A percentile compares a stretch with the other conserved stretches of the same genome.
These are phyloP conservation scores for Monilinia vaccinii-corymbosi DNA, from an alignment of 2,329 filamentous ascomycete genomes.

Conservation along the genomic window DNA sequence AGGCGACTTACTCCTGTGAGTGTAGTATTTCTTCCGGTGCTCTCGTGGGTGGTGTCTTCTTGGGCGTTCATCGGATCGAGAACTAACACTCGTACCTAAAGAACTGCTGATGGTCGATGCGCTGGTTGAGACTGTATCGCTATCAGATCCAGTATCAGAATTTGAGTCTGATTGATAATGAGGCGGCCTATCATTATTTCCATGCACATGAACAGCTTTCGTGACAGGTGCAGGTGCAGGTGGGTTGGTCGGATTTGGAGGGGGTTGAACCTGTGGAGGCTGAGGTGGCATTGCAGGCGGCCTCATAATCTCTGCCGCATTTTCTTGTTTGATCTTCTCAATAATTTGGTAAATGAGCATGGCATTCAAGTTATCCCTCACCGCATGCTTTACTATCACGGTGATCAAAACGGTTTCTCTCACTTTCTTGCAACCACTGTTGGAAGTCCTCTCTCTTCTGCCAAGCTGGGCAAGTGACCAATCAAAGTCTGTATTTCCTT, in stretches of 20 bases:
- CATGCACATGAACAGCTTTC: neutral
- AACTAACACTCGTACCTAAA: conserved; percentile 15
- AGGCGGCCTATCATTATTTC: neutral
- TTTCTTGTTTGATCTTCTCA: conserved; percentile 17
- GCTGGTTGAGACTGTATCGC: conserved; percentile 9
- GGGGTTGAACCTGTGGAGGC: conserved; percentile 4
- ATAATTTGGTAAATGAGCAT: conserved; percentile 16
- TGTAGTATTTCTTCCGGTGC: conserved; percentile 16
- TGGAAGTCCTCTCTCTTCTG: conserved; percentile 10
- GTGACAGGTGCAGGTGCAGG: neutral
- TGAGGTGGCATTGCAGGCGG: conserved; percentile 9
- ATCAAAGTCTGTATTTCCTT: conserved; percentile 21
- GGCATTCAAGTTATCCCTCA: conserved; percentile 15
- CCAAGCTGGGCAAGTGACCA: conserved; percentile 27
- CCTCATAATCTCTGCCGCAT: conserved; percentile 9
- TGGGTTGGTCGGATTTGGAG: neutral
- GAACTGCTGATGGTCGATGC: conserved; percentile 10
- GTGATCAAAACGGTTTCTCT: conserved; percentile 25
- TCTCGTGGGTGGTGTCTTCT: conserved; percentile 13
- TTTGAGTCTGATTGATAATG: conserved; percentile 12
- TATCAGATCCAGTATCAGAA: conserved; percentile 9
- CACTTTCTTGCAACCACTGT: too few relatives aligned
- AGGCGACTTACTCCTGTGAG: conserved; percentile 16
- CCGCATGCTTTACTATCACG: conserved; percentile 22
- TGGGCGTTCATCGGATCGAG: conserved; percentile 10